A percentile compares a stretch with the other conserved stretches of the same genome.
phyloP scores from a whole-genome alignment of 768 basidiomycete genomes.

The Pholiota conissans region DNA sequence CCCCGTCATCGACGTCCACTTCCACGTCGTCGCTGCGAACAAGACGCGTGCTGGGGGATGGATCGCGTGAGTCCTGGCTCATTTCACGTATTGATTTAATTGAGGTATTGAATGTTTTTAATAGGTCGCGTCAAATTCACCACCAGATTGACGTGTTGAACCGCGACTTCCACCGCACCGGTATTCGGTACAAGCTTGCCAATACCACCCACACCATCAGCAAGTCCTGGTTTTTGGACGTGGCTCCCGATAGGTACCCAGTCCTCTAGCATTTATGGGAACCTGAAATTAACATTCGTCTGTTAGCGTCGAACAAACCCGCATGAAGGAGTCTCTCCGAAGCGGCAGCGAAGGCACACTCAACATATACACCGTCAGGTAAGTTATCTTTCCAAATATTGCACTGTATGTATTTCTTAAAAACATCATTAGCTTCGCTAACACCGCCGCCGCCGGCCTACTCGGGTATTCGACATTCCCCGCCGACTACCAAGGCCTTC shows the following conservation, averaged over 20 bases:
- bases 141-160: constrained; percentile 41
- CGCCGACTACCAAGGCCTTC: constrained; percentile 25
- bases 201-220: constrained; percentile 34
- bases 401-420: neutral
- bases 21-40: constrained; percentile 27
- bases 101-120: neutral
- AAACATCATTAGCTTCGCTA: constrained; percentile 23
- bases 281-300: neutral
- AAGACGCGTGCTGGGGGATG: constrained; percentile 30
- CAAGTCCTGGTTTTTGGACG: constrained; percentile 38
- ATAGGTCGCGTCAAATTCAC: constrained; percentile 17
- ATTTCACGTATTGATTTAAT: neutral
- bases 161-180: constrained; percentile 29
- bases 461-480: constrained; percentile 49
- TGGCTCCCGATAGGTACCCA: constrained; percentile 32
- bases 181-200: constrained; percentile 33
- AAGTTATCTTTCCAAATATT: neutral
- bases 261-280: neutral
- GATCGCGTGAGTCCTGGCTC: constrained; percentile 28
- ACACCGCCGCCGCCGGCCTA: constrained; percentile 29
- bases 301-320: constrained; percentile 23
- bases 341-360: constrained; percentile 34
- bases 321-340: constrained; percentile 37
- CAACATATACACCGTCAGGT: constrained; percentile 44
- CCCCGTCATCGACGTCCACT: constrained; percentile 25